phyloP scores from a whole-genome alignment of 345 rosid species.

The Rhodamnia argentea region DNA sequence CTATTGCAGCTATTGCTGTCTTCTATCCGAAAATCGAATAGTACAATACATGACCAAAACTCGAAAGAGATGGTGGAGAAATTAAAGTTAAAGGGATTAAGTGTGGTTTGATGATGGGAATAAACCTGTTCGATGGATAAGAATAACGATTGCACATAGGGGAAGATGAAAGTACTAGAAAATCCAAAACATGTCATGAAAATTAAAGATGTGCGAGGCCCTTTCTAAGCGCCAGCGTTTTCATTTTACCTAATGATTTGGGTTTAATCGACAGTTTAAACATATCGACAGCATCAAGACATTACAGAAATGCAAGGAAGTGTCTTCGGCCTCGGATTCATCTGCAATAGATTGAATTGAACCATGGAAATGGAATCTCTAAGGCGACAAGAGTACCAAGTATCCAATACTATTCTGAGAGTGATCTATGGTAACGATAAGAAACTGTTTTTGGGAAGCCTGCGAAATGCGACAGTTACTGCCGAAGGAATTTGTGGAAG shows the following conservation, averaged over 20 bases:
- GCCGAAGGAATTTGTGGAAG: too few species aligned
- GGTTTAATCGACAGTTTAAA: not conserved
- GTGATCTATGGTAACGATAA: not conserved
- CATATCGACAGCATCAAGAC: not conserved
- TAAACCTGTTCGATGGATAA: not conserved
- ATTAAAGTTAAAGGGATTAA: not conserved
- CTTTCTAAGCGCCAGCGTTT: not conserved
- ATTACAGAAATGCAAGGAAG: not conserved
- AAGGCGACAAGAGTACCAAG: not conserved
- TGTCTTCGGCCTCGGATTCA: not conserved
- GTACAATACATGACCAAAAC: not conserved
- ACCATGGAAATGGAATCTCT: not conserved
- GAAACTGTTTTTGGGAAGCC: not conserved
- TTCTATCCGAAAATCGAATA: not conserved
- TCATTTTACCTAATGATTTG: not conserved
- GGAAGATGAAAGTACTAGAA: not conserved
- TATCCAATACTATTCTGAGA: not conserved
- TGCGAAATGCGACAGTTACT: not conserved
- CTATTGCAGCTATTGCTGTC: not conserved
- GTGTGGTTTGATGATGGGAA: not conserved
- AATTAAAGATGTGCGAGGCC: not conserved
- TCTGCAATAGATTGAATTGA: not conserved
- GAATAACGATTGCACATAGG: not conserved
- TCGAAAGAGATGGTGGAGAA: not conserved
- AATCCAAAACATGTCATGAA: not conserved